Conservation (phyloP, 148 eudicot species). For the Fagopyrum tataricum region DNA sequence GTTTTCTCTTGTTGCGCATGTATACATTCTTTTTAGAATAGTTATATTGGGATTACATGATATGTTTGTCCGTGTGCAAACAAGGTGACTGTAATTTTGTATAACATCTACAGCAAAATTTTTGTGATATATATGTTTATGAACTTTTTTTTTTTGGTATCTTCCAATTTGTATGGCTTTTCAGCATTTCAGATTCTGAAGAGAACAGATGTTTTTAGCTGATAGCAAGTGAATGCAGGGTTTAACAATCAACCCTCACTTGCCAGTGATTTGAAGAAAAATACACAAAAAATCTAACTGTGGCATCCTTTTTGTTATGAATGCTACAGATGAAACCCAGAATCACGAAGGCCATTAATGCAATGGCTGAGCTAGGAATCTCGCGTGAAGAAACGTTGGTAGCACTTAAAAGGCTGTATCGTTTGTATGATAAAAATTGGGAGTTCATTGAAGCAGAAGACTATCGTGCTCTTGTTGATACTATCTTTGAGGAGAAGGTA, state of each 20-base stretch:
- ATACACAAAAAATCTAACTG: not conserved
- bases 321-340: constrained; percentile 21
- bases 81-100: not conserved
- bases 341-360: constrained; percentile 35
- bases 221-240: not conserved
- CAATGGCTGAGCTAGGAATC: constrained; percentile 44
- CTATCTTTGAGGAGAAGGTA: constrained; percentile 47
- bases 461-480: constrained; percentile 58
- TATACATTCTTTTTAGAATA: not conserved
- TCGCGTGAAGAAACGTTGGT: constrained; percentile 27
- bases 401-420: constrained; percentile 38
- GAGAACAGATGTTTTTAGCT: not conserved
- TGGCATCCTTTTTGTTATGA: not conserved
- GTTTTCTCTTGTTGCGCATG: not conserved
- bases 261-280: not conserved
- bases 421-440: constrained; percentile 51
- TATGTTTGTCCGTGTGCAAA: not conserved
- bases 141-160: not conserved
- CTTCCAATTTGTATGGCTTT: not conserved
- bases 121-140: not conserved
- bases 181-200: not conserved
- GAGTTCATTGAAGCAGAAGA: constrained; percentile 56
- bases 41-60: not conserved
- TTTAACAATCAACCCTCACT: not conserved
- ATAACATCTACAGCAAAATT: not conserved